A percentile compares a stretch with the other conserved stretches of the same genome.
These are phyloP conservation scores for Clarireedia monteithiana DNA, from an alignment of 2,329 filamentous ascomycete species.

Conservation along the genomic window DNA sequence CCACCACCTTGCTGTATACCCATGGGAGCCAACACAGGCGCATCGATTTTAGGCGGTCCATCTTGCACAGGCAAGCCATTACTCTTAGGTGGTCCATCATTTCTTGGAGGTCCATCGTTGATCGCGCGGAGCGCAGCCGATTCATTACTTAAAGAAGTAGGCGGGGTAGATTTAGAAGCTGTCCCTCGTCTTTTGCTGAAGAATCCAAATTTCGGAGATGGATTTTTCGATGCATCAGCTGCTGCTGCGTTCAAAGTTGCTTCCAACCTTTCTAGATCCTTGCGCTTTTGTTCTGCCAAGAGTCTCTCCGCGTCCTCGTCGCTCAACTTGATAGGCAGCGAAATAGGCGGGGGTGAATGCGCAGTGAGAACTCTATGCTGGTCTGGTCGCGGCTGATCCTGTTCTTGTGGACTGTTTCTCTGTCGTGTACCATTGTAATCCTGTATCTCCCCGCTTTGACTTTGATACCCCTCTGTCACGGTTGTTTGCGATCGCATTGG, in stretches of 20 bases:
- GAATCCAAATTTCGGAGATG: conserved; percentile 22
- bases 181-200: conserved; percentile 23
- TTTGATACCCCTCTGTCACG: background rate
- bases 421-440: conserved; percentile 14
- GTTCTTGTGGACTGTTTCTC: conserved; percentile 7
- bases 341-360: conserved; percentile 1
- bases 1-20: conserved; percentile 25
- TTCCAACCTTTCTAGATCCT: conserved; percentile 28
- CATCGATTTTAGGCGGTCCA: conserved; percentile 11
- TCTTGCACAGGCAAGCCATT: conserved; percentile 2
- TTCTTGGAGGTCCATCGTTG: conserved; percentile 10
- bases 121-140: conserved; percentile 3
- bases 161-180: conserved; percentile 10
- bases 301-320: conserved; percentile 21
- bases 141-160: background rate
- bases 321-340: conserved; percentile 7
- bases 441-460: conserved; percentile 12
- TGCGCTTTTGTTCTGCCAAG: conserved; percentile 27
- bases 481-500: conserved; percentile 5
- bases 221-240: conserved; percentile 10
- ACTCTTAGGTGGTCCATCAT: conserved; percentile 2
- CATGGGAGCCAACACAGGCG: conserved; percentile 4
- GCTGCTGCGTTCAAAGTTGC: conserved; percentile 26
- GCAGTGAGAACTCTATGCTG: conserved; percentile 3
- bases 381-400: conserved; percentile 11